Evolutionary conservation across 2,329 filamentous ascomycete genomes (phyloP).

Genomic region (Ilyonectria destructans): DNA sequence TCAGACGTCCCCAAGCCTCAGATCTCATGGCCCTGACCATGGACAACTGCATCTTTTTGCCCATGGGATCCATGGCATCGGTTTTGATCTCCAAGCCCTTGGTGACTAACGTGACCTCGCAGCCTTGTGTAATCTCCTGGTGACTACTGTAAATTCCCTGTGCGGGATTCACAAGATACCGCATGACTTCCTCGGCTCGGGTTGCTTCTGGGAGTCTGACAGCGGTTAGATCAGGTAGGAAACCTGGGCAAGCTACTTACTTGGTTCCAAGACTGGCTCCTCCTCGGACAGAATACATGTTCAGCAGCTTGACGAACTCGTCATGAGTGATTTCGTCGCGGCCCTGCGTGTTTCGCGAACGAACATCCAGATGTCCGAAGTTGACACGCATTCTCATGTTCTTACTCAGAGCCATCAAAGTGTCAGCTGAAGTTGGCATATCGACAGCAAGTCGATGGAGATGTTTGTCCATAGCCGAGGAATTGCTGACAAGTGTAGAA

Average conservation of each 20-base stretch:
- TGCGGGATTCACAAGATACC: slow-evolving; percentile 33
- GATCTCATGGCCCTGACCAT: slow-evolving; percentile 41
- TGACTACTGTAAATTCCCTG: slow-evolving; percentile 33
- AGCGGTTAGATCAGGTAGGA: slow-evolving; percentile 24
- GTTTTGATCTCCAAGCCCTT: slow-evolving; percentile 44
- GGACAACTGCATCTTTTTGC: slow-evolving; percentile 40
- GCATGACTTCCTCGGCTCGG: slow-evolving; percentile 39
- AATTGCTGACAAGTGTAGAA: slow-evolving; percentile 11
- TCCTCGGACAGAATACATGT: slow-evolving; percentile 49
- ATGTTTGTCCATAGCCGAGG: slow-evolving; percentile 36
- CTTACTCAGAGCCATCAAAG: slow-evolving; percentile 46
- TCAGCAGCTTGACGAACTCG: slow-evolving; percentile 48
- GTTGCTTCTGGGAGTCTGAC: slow-evolving; percentile 35
- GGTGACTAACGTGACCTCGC: slow-evolving; percentile 42
- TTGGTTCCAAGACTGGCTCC: slow-evolving; percentile 49
- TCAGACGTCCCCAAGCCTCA: slow-evolving; percentile 46
- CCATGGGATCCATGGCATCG: slow-evolving; percentile 30
- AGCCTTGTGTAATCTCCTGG: slow-evolving; percentile 34
- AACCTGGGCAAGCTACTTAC: slow-evolving; percentile 39
- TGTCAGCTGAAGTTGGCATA: slow-evolving; percentile 43
- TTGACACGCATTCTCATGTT: slow-evolving; percentile 52
- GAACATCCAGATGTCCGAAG: slow-evolving; percentile 52
- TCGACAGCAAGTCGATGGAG: slow-evolving; percentile 40
- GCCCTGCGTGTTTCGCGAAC: slow-evolving; percentile 46
- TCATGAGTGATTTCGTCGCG: slow-evolving; percentile 44